Evolutionary conservation across 768 basidiomycete genomes (phyloP).

Genomic region (Albatrellus ellisii): DNA sequence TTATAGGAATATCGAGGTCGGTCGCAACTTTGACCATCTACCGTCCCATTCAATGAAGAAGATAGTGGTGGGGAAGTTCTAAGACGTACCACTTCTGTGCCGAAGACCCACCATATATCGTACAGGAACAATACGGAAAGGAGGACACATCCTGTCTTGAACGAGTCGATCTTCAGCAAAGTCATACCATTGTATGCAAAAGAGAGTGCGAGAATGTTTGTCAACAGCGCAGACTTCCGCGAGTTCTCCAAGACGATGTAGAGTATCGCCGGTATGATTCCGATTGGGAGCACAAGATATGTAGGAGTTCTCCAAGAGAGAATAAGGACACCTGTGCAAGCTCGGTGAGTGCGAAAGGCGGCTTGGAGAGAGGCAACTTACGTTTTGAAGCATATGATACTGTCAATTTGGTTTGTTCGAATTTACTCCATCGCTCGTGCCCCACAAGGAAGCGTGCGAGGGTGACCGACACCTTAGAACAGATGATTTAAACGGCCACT

Average conservation of each 20-base stretch:
- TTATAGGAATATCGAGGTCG: slow-evolving; percentile 84
- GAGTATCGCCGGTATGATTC: slow-evolving; percentile 48
- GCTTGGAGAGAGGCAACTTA: neutral
- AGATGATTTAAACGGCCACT: neutral
- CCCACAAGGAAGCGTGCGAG: slow-evolving; percentile 38
- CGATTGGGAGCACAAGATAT: slow-evolving; percentile 40
- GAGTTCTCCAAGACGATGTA: slow-evolving; percentile 33
- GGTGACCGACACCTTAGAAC: slow-evolving; percentile 35
- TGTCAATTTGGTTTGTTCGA: slow-evolving; percentile 19
- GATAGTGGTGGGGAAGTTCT: neutral
- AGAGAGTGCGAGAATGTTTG: slow-evolving; percentile 61
- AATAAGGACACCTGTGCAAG: slow-evolving; percentile 21
- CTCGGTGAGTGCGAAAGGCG: slow-evolving; percentile 12
- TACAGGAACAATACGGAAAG: slow-evolving; percentile 82
- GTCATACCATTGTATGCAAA: slow-evolving; percentile 73
- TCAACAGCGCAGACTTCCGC: slow-evolving; percentile 54
- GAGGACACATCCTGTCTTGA: slow-evolving; percentile 74
- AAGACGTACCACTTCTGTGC: slow-evolving; percentile 61
- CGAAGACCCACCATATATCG: slow-evolving; percentile 94
- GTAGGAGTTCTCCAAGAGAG: slow-evolving; percentile 48
- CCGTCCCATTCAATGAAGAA: neutral
- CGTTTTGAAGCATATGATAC: neutral
- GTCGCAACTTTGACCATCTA: slow-evolving; percentile 94
- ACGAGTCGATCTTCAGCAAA: slow-evolving; percentile 77
- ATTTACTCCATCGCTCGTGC: slow-evolving; percentile 40